Base-by-base conservation (phyloP, 2,329 filamentous ascomycete genomes). In the Penicillium sp. region DNA sequence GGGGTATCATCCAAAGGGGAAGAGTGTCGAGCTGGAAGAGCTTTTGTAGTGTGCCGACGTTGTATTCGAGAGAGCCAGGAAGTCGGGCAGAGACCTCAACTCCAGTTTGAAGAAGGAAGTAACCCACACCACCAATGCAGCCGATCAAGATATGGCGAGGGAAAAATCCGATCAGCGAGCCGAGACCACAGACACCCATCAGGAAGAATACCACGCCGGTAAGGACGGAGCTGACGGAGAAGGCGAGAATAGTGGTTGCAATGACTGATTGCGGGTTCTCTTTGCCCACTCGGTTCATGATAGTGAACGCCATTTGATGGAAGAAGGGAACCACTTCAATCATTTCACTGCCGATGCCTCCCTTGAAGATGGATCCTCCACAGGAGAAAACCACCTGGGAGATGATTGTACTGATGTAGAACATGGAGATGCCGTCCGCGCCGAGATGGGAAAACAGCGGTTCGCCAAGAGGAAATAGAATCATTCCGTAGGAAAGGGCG, bases 291-390 rank as follows among this genome's bases (percentile, higher is more conserved):
- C 85, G 82, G 14, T 82, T 81, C 65, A 95, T 87, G 71, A 98
- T 97, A 33, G 89, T 94, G 63, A 89, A 87, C 0, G 95, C 93
- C 94, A 99, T 99, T 70, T 94, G 96, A 78, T 99, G 95, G 74
- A 99, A 98, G 78, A 99, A 99, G 0, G 94, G 95, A 0, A 99
- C 94, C 1, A 98, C 94, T 78, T 99, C 95, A 66, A 98, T 99
- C 87, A 99, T 88, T 75, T 99, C 95, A 2, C 95, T 98, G 5
- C 95, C 95, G 59, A 99, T 87, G 3, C 91, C 92, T 16, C 95
- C 94, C 65, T 85, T 89, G 79, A 99, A 99, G 36, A 91, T 87
- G 69, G 93, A 97, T 0, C 92, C 90, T 3, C 87, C 88, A 19
- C 84, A 83, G 0, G 94, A 97, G 73, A 94, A 98, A 16, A 92